phyloP scores from a whole-genome alignment of 345 rosid genomes.

The Clausena lansium region DNA sequence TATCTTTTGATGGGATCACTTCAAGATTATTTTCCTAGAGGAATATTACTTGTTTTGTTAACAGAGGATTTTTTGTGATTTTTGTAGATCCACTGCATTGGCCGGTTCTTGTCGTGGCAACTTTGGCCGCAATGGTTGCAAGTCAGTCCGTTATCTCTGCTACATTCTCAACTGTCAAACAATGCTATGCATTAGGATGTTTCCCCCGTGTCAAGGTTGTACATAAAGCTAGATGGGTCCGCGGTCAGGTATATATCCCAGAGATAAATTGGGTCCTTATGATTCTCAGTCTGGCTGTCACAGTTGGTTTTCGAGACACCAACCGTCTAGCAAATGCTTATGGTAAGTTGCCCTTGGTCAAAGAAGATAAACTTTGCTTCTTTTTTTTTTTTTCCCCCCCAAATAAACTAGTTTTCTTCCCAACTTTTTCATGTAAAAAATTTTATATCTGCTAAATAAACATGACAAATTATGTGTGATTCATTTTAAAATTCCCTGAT shows the following conservation, averaged over 20 bases:
- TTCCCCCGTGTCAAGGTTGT: constrained; percentile 93
- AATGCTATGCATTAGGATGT: constrained; percentile 85
- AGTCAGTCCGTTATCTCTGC: constrained; percentile 82
- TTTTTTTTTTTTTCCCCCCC: background rate
- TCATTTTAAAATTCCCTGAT: constrained; percentile 5
- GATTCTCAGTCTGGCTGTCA: constrained; percentile 76
- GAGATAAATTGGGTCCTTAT: constrained; percentile 95
- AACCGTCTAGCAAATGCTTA: constrained; percentile 75
- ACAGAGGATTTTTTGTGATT: constrained; percentile 14
- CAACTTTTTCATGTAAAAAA: background rate
- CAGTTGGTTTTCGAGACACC: constrained; percentile 56
- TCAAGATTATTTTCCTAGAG: constrained; percentile 6
- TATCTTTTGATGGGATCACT: constrained; percentile 6
- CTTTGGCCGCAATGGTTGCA: constrained; percentile 75
- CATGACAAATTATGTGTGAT: background rate
- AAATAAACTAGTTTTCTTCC: background rate
- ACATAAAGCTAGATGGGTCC: constrained; percentile 77
- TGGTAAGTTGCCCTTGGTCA: constrained; percentile 42
- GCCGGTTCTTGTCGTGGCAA: constrained; percentile 74
- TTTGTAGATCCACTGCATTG: constrained; percentile 66
- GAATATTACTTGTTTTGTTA: constrained; percentile 1
- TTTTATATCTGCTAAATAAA: background rate
- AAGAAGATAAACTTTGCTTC: background rate
- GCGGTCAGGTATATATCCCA: constrained; percentile 84
- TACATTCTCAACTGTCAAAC: constrained; percentile 76